Percentiles rank a stretch among this genome's conserved stretches.
phyloP scores from a whole-genome alignment of 352 stramenopile species.

The Pythium chondricola region DNA sequence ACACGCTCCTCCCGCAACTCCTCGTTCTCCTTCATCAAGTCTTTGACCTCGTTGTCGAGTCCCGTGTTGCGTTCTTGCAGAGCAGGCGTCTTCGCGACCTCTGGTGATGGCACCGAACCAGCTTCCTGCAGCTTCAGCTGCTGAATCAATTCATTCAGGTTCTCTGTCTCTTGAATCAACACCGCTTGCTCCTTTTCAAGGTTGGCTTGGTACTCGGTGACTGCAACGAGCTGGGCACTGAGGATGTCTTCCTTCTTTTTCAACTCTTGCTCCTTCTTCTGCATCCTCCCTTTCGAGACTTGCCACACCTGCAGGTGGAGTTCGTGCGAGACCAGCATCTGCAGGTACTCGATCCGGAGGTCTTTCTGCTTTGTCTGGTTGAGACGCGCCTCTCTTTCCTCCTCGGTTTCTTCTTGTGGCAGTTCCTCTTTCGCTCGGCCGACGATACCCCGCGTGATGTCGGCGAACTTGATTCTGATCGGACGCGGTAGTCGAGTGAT shows the following conservation, averaged over 20 bases:
- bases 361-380: slow-evolving; percentile 54
- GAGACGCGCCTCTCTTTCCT: slow-evolving; percentile 57
- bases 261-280: slow-evolving; percentile 38
- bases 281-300: slow-evolving; percentile 44
- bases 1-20: slow-evolving; percentile 39
- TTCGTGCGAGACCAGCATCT: slow-evolving; percentile 66
- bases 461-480: slow-evolving; percentile 78
- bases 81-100: slow-evolving; percentile 53
- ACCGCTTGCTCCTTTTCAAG: slow-evolving; percentile 58
- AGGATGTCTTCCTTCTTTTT: slow-evolving; percentile 55
- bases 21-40: slow-evolving; percentile 71
- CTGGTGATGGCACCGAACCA: slow-evolving; percentile 54
- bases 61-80: slow-evolving; percentile 40
- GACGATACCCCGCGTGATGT: slow-evolving; percentile 80
- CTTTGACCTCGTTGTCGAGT: slow-evolving; percentile 65
- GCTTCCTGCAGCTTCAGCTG: slow-evolving; percentile 50
- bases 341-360: slow-evolving; percentile 70
- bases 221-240: slow-evolving; percentile 33
- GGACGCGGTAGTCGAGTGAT: slow-evolving; percentile 59
- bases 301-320: slow-evolving; percentile 76
- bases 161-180: slow-evolving; percentile 45
- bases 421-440: slow-evolving; percentile 60
- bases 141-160: slow-evolving; percentile 48
- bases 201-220: slow-evolving; percentile 33
- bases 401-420: slow-evolving; percentile 56